Base-by-base conservation (phyloP, 352 stramenopile genomes). In the Phytophthora sp. region DNA sequence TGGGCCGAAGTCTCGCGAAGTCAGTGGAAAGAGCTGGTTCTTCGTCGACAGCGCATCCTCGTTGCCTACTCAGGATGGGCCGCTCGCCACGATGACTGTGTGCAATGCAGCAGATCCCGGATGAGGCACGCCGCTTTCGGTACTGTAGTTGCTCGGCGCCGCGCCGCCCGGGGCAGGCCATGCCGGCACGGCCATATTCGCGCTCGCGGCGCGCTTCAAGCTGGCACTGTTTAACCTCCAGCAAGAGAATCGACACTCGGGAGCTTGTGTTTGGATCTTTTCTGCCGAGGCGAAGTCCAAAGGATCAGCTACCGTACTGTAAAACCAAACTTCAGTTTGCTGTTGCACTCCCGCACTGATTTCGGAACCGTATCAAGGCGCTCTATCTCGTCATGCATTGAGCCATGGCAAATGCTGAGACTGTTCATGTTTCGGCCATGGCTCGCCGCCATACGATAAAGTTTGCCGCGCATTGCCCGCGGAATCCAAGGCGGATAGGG, bases 11-110 rank as follows among this genome's bases (percentile, higher is more conserved):
- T 45, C 17, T 39, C 5, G 9, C 2, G 30, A 38, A 21, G 12
- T 11, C 11, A 38, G 20, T 4, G 17, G 46, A 44, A 54, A 61
- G 57, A 61, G 57, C 57, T 55, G 57, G 49, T 54, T 66, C 61
- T 66, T 46, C 57, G 55, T 51, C 55, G 34, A 55, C n/a, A 3
- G 41, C 24, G 39, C 49, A 60, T 61, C 48, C 37, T 18, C 23
- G 13, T 13, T 2, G 2, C 17, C n/a, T n/a, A n/a, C n/a, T n/a
- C n/a, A n/a, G n/a, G n/a, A n/a, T n/a, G n/a, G n/a, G n/a, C n/a
- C n/a, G n/a, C n/a, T n/a, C 30, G 5, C 23, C 18, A 2, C 21
- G 53, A 61, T 48, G 32, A 44, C 53, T 56, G 49, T 24, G 13
- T 20, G 15, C 20, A 41, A 50, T 59, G 34, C 51, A 34, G 34